Base-by-base conservation (phyloP, 768 basidiomycete species). In the Steccherinum ochraceum region DNA sequence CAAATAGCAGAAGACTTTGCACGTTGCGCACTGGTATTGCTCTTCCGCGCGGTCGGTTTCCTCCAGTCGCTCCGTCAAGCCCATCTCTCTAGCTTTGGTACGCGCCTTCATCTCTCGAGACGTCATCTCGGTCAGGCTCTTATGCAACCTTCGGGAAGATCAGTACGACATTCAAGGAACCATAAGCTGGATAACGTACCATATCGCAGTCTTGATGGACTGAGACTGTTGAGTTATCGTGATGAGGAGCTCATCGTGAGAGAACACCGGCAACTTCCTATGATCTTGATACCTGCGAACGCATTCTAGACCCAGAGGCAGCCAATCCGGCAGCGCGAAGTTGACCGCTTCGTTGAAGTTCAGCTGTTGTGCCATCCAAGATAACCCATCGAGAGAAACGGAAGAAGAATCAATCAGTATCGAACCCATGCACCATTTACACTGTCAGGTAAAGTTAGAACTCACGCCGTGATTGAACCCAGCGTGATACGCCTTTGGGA, bases 311-410 rank as follows among this genome's bases (percentile, higher is more conserved):
- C 90, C 96, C 56, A 80, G 82, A 5, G 86, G 74, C 43, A 98
- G 72, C 96, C 96, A 99, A 64, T 97, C 93, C 21, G 93, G 91
- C 23, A 96, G 73, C 11, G 96, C 95, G 62, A 98, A 98, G 67
- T 99, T 98, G 62, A 98, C 95, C 3, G 95, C 96, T 72, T 98
- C 96, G 66, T 97, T 97, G 74, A 97, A 94, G 70, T 99, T 99
- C 61, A 98, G 72, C 93, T 96, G 52, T 40, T 43, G 41, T 7
- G 10, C 41, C 16, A 43, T 43, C 18, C 7, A 23, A 18, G 7
- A 7, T 7, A 16, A 35, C 16, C 30, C 30, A 21, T 43, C 46
- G 25, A 26, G 25, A 48, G 5, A 26, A 26, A 45, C 4, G n/a
- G n/a, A n/a, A n/a, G n/a, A 46, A 20, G 24, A 46, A 20, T 20